Conservation (phyloP, 78 protist species). For the slime mould (Dictyostelium discoideum) region DNA sequence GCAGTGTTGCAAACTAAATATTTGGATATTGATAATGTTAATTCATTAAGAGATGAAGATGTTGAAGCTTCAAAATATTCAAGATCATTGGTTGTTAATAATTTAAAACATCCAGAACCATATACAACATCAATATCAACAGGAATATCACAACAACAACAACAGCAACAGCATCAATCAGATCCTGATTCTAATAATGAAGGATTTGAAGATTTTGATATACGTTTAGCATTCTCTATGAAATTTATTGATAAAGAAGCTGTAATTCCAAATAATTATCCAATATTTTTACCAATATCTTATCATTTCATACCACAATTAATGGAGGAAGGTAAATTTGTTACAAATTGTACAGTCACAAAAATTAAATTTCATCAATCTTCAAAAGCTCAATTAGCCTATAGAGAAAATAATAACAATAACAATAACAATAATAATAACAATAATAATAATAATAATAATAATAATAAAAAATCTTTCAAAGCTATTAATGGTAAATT, state of each 20-base stretch:
- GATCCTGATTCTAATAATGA: background rate
- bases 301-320: constrained; percentile 64
- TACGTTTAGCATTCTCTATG: background rate
- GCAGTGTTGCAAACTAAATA: background rate
- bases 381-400: background rate
- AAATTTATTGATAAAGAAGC: constrained; percentile 4
- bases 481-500: background rate
- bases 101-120: background rate
- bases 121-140: background rate
- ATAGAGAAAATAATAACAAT: background rate
- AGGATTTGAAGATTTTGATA: background rate
- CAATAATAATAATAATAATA: background rate
- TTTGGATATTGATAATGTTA: constrained; percentile 22
- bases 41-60: background rate
- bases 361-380: constrained; percentile 71
- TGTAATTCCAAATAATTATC: constrained; percentile 9
- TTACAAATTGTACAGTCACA: constrained; percentile 18
- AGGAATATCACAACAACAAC: background rate
- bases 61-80: background rate
- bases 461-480: background rate
- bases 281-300: constrained; percentile 40
- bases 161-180: background rate
- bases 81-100: background rate
- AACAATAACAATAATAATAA: background rate
- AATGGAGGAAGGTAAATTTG: constrained; percentile 78